A percentile compares a stretch with the other conserved stretches of the same genome.
These are phyloP conservation scores for Petunia secreta DNA, from an alignment of 257 asterid species.

Conservation along the genomic window DNA sequence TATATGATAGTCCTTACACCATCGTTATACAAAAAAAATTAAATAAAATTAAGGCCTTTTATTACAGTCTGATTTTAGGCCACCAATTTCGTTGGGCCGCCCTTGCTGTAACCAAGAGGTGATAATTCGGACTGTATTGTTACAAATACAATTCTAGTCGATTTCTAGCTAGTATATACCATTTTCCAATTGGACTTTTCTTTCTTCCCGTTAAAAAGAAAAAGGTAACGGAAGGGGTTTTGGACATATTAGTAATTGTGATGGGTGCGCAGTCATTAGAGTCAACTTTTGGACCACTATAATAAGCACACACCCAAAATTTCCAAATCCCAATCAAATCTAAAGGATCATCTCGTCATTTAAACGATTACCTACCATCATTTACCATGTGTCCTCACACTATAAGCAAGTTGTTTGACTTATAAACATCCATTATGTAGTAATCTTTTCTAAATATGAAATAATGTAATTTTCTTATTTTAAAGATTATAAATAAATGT, in stretches of 20 bases:
- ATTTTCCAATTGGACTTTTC: neutral
- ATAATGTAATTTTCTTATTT: neutral
- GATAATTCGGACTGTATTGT: neutral
- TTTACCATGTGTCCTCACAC: neutral
- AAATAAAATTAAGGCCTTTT: too few relatives aligned
- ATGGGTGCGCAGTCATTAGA: neutral
- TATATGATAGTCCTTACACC: too few relatives aligned
- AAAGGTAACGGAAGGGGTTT: neutral
- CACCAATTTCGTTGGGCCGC: too few relatives aligned
- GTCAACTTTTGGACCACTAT: neutral
- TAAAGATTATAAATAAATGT: neutral
- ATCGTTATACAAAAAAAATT: too few relatives aligned
- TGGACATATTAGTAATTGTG: neutral
- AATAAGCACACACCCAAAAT: neutral
- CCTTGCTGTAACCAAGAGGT: neutral
- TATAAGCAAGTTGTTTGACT: neutral
- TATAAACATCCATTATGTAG: neutral
- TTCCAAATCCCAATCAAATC: neutral
- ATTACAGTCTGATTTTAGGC: too few relatives aligned
- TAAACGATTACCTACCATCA: neutral
- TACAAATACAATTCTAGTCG: neutral
- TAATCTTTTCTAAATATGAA: neutral
- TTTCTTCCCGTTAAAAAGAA: neutral
- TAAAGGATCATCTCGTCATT: constrained; percentile 19
- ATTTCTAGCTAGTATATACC: too few relatives aligned